These are phyloP conservation scores for Sideroxylon spinosum DNA, from an alignment of 179 eudicot genomes.

Conservation along the genomic window DNA sequence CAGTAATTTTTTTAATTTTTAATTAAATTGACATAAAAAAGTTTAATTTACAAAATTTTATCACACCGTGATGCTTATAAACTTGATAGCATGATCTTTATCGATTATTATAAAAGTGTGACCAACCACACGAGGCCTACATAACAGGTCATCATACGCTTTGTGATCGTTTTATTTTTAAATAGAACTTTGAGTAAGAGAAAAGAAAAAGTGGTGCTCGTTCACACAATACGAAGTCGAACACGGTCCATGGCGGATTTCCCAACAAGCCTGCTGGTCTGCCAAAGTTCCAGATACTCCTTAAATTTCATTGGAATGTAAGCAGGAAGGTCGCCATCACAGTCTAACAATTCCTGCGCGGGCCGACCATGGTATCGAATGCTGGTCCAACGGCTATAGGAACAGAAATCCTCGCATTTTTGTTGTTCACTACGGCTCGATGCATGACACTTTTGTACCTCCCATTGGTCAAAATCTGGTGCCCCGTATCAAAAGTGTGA, in stretches of 20 bases:
- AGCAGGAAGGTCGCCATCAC: conserved; percentile 12
- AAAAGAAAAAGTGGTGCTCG: no score
- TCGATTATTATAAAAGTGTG: no score
- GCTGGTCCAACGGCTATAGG: conserved; percentile 38
- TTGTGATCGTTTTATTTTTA: no score
- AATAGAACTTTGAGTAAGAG: no score
- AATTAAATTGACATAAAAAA: no score
- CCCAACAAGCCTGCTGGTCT: conserved; percentile 29
- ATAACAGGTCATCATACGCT: no score
- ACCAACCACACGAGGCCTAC: no score
- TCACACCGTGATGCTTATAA: no score
- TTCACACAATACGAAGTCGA: conserved; percentile 11
- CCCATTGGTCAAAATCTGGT: conserved; percentile 38
- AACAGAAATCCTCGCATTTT: conserved; percentile 30
- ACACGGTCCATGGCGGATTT: conserved; percentile 34
- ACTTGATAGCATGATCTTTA: no score
- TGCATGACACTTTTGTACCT: conserved; percentile 41
- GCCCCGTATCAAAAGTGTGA: no score
- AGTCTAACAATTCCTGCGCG: conserved; percentile 28
- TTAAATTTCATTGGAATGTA: conserved; percentile 36
- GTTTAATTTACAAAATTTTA: no score
- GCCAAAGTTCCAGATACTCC: conserved; percentile 38
- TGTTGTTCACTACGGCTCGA: conserved; percentile 37
- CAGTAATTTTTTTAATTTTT: no score
- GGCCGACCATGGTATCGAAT: conserved; percentile 33